Evolutionary conservation across 768 basidiomycete species (phyloP).

Genomic region (Psilocybe sp.): DNA sequence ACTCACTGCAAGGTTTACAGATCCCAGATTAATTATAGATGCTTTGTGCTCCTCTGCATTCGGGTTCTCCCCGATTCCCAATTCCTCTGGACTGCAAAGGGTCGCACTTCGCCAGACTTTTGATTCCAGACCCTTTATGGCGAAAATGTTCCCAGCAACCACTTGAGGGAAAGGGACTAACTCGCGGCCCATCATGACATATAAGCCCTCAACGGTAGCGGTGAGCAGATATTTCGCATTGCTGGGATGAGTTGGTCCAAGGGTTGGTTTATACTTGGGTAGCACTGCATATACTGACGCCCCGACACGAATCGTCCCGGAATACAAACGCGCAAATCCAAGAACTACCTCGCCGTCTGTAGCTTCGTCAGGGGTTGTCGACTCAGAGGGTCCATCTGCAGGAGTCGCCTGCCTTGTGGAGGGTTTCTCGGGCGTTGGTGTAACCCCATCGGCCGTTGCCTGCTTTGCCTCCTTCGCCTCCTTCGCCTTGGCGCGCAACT

Average conservation of each 20-base stretch:
- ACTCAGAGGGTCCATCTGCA: slow-evolving; percentile 6
- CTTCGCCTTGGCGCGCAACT: slow-evolving; percentile 67
- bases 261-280: slow-evolving; percentile 76
- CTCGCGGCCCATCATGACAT: slow-evolving; percentile 98
- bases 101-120: slow-evolving; percentile 91
- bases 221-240: slow-evolving; percentile 65
- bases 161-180: slow-evolving; percentile 82
- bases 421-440: slow-evolving; percentile 4
- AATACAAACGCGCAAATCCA: slow-evolving; percentile 93
- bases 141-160: slow-evolving; percentile 91
- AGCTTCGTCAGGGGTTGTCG: slow-evolving; percentile 17
- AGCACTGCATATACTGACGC: slow-evolving; percentile 69
- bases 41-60: slow-evolving; percentile 35
- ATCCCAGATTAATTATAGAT: slow-evolving; percentile 79
- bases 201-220: slow-evolving; percentile 72
- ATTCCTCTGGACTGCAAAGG: slow-evolving; percentile 64
- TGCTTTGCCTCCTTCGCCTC: slow-evolving; percentile 43
- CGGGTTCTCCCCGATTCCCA: slow-evolving; percentile 33
- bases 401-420: slow-evolving; percentile 12
- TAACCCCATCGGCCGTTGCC: slow-evolving; percentile 21
- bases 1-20: slow-evolving; percentile 61
- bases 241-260: slow-evolving; percentile 60
- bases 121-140: slow-evolving; percentile 85
- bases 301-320: slow-evolving; percentile 73
- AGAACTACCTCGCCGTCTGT: slow-evolving; percentile 65